Base-by-base conservation (phyloP, 768 basidiomycete genomes). In the Rhizopogon vinicolor region DNA sequence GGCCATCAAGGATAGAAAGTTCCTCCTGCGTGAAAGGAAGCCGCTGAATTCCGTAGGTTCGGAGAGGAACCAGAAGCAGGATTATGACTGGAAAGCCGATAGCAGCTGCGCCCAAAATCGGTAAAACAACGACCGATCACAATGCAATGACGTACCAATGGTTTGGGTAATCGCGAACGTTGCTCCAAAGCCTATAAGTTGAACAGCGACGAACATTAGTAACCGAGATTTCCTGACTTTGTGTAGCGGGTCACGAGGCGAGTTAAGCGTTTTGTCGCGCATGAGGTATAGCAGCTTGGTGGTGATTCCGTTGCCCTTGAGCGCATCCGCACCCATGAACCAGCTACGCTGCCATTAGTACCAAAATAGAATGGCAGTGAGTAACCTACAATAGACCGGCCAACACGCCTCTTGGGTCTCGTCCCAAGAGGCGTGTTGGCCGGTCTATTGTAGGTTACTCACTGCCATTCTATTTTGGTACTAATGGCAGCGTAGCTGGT, bases 81-180 rank as follows among this genome's bases (percentile, higher is more conserved):
- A 96, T 94, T 63, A 97, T 83, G 50, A 96, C 78, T 0, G 94
- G 93, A 68, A 97, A 97, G 0, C 87, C 92, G 56, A 96, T 93
- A 4, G 92, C 93, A 41, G 90, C 93, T 86, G 65, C 56, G 13
- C 40, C 54, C 12, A 7, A 54, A 41, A 35, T 39, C 44, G 39
- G n/a, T 10, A n/a, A 29, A 12, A 37, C 10, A n/a, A 3, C 29
- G 41, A 25, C 12, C 14, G 48, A n/a, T 39, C 40, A 10, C 39
- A 40, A 19, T 44, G 35, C 6, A 39, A 37, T 5, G n/a, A 66
- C 77, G 33, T 58, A 91, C 91, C 91, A 56, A 89, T 83, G 1
- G 93, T 95, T 65, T 97, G 93, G 0, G 91, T 93, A 58, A 97
- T 85, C 8, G 91, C 89, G 67, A 96, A 93, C 0, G 93, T 93